Evolutionary conservation across 352 stramenopile species (phyloP).

Genomic region (Albugo candida): DNA sequence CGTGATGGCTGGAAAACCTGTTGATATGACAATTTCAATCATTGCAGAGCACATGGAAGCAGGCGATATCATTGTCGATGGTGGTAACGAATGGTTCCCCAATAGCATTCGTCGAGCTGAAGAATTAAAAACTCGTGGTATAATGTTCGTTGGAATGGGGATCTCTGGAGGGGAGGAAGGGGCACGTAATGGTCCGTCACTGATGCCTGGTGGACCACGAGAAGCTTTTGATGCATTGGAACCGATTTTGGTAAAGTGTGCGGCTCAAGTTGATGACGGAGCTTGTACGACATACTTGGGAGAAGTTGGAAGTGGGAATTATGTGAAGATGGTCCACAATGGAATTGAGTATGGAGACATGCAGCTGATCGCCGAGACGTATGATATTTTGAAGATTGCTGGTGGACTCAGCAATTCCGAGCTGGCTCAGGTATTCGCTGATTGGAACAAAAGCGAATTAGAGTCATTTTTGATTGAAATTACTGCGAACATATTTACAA

Average conservation of each 20-base stretch:
- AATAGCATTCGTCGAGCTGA: conserved; percentile 89
- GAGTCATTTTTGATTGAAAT: conserved; percentile 99
- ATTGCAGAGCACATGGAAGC: conserved; percentile 78
- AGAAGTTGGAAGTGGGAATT: conserved; percentile 92
- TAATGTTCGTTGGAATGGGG: conserved; percentile 97
- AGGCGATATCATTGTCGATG: conserved; percentile 97
- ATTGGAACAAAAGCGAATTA: conserved; percentile 96
- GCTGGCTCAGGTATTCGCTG: conserved; percentile 83
- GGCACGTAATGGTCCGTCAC: conserved; percentile 91
- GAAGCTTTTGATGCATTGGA: conserved; percentile 93
- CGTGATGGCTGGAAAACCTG: conserved; percentile 94
- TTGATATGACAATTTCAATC: conserved; percentile 80
- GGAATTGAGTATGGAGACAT: conserved; percentile 99
- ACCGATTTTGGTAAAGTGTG: conserved; percentile 94
- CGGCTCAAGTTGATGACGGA: conserved; percentile 87
- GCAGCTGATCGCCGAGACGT: conserved; percentile 98
- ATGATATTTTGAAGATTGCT: conserved; percentile 92
- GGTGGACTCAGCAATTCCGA: conserved; percentile 83
- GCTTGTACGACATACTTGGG: conserved; percentile 96
- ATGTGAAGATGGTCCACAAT: conserved; percentile 99
- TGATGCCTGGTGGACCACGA: conserved; percentile 95
- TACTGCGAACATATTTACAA: conserved; percentile 91
- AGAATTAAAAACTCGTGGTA: conserved; percentile 87
- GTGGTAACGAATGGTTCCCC: conserved; percentile 98
- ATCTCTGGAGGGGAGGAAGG: conserved; percentile 98